Evolutionary conservation across 768 basidiomycete species (phyloP).

Genomic region (Tricholoma furcatifolium): DNA sequence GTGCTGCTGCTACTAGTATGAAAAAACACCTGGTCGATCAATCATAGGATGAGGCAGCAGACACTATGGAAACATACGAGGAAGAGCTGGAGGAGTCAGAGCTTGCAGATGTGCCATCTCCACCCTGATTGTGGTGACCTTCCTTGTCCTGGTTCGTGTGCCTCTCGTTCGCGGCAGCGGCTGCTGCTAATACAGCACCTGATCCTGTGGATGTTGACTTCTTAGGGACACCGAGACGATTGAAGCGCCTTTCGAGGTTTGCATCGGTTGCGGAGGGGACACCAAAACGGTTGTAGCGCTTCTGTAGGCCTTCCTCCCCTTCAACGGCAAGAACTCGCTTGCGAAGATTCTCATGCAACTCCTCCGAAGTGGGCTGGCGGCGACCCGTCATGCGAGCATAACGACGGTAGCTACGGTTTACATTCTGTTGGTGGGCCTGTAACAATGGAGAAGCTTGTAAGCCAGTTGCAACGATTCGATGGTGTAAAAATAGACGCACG

Average conservation of each 20-base stretch:
- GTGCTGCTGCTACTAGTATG: conserved; percentile 3
- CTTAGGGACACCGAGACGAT: conserved; percentile 28
- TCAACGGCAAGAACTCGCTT: conserved; percentile 46
- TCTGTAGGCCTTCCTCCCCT: conserved; percentile 30
- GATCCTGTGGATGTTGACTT: conserved; percentile 13
- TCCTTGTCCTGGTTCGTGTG: conserved; percentile 2
- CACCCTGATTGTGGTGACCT: conserved; percentile 25
- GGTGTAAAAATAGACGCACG: conserved; percentile 24
- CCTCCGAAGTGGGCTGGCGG: conserved; percentile 43
- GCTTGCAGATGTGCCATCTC: neutral
- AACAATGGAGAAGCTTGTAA: neutral
- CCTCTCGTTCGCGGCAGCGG: conserved; percentile 6
- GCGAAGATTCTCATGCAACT: conserved; percentile 44
- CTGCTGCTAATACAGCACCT: conserved; percentile 16
- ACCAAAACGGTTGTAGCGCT: conserved; percentile 34
- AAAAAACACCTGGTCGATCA: too few species aligned
- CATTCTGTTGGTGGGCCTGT: conserved; percentile 67
- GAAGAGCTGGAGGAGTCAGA: neutral
- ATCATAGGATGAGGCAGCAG: too few species aligned
- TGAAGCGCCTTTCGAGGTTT: conserved; percentile 36
- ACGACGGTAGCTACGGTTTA: conserved; percentile 64
- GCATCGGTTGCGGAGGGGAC: conserved; percentile 16
- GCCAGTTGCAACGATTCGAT: neutral
- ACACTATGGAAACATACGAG: neutral
- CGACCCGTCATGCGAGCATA: conserved; percentile 70